Percentiles rank a stretch among this genome's conserved stretches.
Conservation (phyloP, 176 grass and related monocot genomes). For the Carex cristatella region DNA sequence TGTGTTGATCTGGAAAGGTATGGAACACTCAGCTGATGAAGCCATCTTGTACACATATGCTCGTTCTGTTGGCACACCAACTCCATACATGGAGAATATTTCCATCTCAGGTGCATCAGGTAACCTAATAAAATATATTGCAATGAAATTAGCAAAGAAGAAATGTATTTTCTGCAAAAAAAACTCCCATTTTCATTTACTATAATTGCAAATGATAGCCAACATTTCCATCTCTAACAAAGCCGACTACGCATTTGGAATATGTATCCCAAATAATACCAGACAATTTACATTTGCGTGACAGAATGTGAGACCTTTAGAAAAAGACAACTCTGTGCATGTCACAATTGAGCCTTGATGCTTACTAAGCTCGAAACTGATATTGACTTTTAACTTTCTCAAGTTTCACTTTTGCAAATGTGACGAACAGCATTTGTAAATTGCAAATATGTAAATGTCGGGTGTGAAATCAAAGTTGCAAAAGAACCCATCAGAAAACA, state of each 20-base stretch:
- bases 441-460: neutral
- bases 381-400: neutral
- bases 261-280: neutral
- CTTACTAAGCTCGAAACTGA: neutral
- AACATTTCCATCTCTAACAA: neutral
- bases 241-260: neutral
- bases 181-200: neutral
- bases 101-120: constrained; percentile 90
- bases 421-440: neutral
- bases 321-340: neutral
- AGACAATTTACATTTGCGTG: neutral
- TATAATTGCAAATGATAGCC: neutral
- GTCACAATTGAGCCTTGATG: neutral
- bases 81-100: constrained; percentile 98
- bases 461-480: neutral
- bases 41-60: constrained; percentile 92
- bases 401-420: neutral
- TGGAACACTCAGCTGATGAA: constrained; percentile 66
- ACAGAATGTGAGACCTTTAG: neutral
- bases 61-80: constrained; percentile 94
- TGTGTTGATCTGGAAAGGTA: constrained; percentile 88
- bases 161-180: neutral
- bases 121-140: constrained; percentile 46
- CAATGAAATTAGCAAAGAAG: constrained; percentile 16
- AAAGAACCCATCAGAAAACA: neutral